These are phyloP conservation scores for Dothistroma septosporum DNA, from an alignment of 2,329 filamentous ascomycete genomes.

Conservation along the genomic window DNA sequence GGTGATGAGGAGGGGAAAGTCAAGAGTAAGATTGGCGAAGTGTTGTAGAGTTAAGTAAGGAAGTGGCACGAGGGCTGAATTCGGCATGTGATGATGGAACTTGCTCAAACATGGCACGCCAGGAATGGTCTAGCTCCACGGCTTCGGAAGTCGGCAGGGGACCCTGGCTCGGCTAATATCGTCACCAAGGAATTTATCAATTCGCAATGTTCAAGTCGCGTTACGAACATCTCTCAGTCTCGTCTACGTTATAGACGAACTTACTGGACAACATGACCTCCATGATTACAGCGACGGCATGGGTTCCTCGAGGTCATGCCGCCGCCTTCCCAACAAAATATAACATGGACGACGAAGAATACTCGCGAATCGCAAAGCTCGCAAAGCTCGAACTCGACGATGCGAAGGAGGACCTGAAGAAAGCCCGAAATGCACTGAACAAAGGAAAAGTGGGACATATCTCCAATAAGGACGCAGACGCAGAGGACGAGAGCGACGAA, in stretches of 20 bases:
- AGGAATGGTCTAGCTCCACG: neutral
- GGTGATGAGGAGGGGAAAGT: neutral
- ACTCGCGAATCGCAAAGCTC: constrained; percentile 48
- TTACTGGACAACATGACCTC: constrained; percentile 43
- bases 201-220: neutral
- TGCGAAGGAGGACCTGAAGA: constrained; percentile 77
- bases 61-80: constrained; percentile 1
- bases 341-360: constrained; percentile 51
- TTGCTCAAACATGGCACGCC: constrained; percentile 1
- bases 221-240: neutral
- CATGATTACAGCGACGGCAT: constrained; percentile 52
- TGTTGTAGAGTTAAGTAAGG: neutral
- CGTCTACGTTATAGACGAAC: neutral
- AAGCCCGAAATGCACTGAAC: constrained; percentile 52
- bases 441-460: constrained; percentile 34
- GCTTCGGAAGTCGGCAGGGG: neutral
- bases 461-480: constrained; percentile 69
- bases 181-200: neutral
- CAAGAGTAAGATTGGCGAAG: neutral
- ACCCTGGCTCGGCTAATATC: constrained; percentile 29
- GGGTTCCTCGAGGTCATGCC: constrained; percentile 51
- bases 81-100: neutral
- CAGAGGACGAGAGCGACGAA: constrained; percentile 44
- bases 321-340: constrained; percentile 49
- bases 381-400: constrained; percentile 74